Evolutionary conservation across 176 grass and related monocot genomes (phyloP), one percentile per base, ranked within the genome.

Genomic region (Zea luxurians): DNA sequence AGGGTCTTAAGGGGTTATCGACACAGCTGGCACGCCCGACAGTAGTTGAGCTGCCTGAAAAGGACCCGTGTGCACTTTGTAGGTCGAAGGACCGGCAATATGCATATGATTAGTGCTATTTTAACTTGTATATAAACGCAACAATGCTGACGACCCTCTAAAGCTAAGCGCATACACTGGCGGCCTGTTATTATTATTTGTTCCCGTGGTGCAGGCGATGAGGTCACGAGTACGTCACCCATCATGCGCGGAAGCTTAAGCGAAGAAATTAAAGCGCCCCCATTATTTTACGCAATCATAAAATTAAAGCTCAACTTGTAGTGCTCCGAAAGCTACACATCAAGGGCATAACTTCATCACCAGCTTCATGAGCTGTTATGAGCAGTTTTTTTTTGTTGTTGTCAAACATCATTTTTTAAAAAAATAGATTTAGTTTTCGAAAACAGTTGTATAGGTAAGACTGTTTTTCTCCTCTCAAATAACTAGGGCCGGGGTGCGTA

Each of bases 1-100:
- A 27, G 27, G 27, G 27, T 27, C 27, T 27, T 27, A 27, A 27
- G 27, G 27, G 27, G 27, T 27, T 27, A 27, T 27, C 27, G 27
- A 27, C 27, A 27, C 27, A 86, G 63, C 74, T 20, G 8, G 68
- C 85, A 83, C 43, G 36, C 80, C 49, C 61, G 75, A 83, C 68
- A 61, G 50, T 37, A 21, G 80, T 34, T 78, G 68, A 73, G 50
- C 50, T 8, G 10, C n/a, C 41, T 67, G 80, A 78, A 35, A 72
- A 27, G 34, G 48, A 87, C 77, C 65, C 20, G 18, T 27, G 66
- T 59, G 60, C 67, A 11, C 85, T 59, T 78, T 18, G 49, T 40
- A 40, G n/a, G 12, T 9, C 0, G 2, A 47, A 17, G 5, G 2
- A 7, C 46, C 44, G 3, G 69, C 50, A 78, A 21, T 21, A 35